Percentiles rank a stretch among this genome's conserved stretches.
These are phyloP conservation scores for Blastocladiella emersonii DNA, from an alignment of 371 early-diverging fungal species.

Conservation along the genomic window DNA sequence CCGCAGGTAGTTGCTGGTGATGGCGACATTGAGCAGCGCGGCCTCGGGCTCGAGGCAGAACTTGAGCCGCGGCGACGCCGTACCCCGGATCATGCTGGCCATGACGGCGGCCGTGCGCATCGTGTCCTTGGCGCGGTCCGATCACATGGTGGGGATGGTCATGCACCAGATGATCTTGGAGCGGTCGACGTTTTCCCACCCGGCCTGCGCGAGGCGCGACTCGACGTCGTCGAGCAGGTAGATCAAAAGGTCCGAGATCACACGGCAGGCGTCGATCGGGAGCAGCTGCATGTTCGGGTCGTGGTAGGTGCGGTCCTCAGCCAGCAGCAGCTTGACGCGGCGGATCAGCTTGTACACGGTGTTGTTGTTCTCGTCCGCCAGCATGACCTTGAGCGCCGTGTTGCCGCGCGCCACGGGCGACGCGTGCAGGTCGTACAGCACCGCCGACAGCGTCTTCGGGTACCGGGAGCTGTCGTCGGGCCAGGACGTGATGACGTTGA, in stretches of 20 bases:
- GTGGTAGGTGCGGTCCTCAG: neutral
- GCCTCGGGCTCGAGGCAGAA: neutral
- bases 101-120: neutral
- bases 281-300: neutral
- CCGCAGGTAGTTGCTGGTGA: neutral
- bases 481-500: neutral
- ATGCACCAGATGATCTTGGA: neutral
- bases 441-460: neutral
- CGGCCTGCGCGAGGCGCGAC: neutral
- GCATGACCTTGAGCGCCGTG: too few relatives aligned
- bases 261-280: neutral
- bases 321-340: neutral
- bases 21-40: neutral
- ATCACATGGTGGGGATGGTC: neutral
- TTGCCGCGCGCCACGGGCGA: neutral
- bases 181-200: neutral
- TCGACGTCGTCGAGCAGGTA: neutral
- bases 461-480: neutral
- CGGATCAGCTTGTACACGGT: too few relatives aligned
- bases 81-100: too few relatives aligned
- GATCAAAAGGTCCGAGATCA: neutral
- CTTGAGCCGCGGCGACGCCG: too few relatives aligned
- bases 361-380: too few relatives aligned
- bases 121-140: neutral
- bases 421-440: neutral